These are phyloP conservation scores for Populus alba DNA, from an alignment of 345 rosid genomes.

Conservation along the genomic window DNA sequence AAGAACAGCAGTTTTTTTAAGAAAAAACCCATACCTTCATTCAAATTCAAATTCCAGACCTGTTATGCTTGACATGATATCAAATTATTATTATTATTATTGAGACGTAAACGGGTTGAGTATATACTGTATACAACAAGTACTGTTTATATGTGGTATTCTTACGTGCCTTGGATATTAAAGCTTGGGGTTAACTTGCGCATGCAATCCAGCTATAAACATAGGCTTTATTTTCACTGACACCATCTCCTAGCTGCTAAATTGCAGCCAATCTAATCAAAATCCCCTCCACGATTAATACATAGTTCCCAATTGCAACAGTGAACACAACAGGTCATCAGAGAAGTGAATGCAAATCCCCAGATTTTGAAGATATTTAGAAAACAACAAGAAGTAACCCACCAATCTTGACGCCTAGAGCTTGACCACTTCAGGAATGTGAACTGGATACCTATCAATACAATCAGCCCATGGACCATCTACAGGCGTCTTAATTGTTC, in stretches of 20 bases:
- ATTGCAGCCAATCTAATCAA: neutral
- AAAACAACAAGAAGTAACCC: neutral
- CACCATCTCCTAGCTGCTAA: neutral
- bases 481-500: conserved; percentile 19
- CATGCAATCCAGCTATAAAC: neutral
- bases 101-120: neutral
- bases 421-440: conserved; percentile 30
- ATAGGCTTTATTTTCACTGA: neutral
- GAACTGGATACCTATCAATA: conserved; percentile 39
- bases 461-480: conserved; percentile 48
- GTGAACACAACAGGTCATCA: neutral
- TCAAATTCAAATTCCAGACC: no score
- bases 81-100: neutral
- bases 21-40: no score
- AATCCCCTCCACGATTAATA: neutral
- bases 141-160: neutral
- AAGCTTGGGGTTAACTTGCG: neutral
- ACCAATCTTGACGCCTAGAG: conserved; percentile 11
- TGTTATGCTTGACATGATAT: neutral
- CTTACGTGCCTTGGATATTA: neutral
- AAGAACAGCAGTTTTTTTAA: no score
- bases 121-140: no score
- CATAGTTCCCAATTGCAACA: neutral
- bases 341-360: neutral
- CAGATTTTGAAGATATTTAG: neutral